Evolutionary conservation across 768 basidiomycete genomes (phyloP).

Genomic region (Paxillus ammoniavirescens): DNA sequence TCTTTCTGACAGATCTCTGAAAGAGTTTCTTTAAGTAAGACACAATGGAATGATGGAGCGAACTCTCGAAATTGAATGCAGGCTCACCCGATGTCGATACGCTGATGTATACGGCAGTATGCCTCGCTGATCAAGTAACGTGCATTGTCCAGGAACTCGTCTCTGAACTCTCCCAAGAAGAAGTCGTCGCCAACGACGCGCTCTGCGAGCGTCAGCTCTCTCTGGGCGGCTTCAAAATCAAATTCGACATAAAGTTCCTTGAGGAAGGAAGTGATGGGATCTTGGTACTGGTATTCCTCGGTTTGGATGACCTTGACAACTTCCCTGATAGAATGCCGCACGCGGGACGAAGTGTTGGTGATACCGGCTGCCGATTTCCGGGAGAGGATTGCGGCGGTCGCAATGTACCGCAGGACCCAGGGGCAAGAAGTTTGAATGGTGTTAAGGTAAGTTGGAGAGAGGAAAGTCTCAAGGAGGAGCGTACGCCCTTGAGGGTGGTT

Average conservation of each 20-base stretch:
- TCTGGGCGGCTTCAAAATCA: slow-evolving; percentile 93
- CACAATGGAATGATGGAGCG: background rate
- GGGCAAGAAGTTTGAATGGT: slow-evolving; percentile 96
- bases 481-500: slow-evolving; percentile 92
- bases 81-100: slow-evolving; percentile 79
- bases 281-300: slow-evolving; percentile 95
- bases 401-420: slow-evolving; percentile 93
- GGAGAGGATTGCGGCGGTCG: slow-evolving; percentile 89
- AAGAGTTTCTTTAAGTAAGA: background rate
- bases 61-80: background rate
- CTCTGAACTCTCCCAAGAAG: slow-evolving; percentile 87
- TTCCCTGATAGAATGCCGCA: slow-evolving; percentile 86
- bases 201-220: slow-evolving; percentile 74
- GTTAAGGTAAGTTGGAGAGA: slow-evolving; percentile 94
- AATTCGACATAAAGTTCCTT: slow-evolving; percentile 94
- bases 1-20: slow-evolving; percentile 87
- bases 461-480: slow-evolving; percentile 93
- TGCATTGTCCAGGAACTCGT: slow-evolving; percentile 96
- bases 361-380: slow-evolving; percentile 64
- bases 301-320: slow-evolving; percentile 91
- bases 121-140: slow-evolving; percentile 95
- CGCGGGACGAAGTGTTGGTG: slow-evolving; percentile 59
- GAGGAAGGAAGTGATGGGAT: slow-evolving; percentile 91
- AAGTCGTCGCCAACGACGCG: slow-evolving; percentile 88
- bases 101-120: slow-evolving; percentile 95